A percentile compares a stretch with the other conserved stretches of the same genome.
These are phyloP conservation scores for Coemansia sp. DNA, from an alignment of 192 early-diverging fungal genomes.

Conservation along the genomic window DNA sequence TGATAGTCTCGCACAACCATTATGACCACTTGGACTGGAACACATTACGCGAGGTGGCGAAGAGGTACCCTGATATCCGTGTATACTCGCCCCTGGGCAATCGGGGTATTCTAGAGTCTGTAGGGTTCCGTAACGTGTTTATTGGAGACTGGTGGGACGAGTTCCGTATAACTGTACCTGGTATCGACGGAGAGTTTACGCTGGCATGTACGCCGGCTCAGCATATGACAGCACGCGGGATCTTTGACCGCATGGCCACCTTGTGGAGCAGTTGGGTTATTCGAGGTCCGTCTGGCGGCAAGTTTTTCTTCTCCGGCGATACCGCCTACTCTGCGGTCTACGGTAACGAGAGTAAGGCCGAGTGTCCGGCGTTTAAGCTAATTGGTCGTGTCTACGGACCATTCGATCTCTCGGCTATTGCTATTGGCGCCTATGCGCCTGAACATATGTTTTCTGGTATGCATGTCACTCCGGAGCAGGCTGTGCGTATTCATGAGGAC, in stretches of 20 bases:
- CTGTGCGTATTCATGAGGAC: slow-evolving; percentile 78
- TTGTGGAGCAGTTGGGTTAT: slow-evolving; percentile 82
- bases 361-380: slow-evolving; percentile 83
- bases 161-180: slow-evolving; percentile 16
- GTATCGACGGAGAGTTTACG: slow-evolving; percentile 20
- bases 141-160: slow-evolving; percentile 84
- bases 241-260: slow-evolving; percentile 69
- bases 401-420: slow-evolving; percentile 74
- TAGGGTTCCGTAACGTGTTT: slow-evolving; percentile 59
- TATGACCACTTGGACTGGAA: slow-evolving; percentile 83
- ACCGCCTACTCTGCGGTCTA: slow-evolving; percentile 76
- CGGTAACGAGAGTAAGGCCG: slow-evolving; percentile 57
- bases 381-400: slow-evolving; percentile 75
- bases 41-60: slow-evolving; percentile 61
- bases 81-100: slow-evolving; percentile 84
- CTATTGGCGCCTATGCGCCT: slow-evolving; percentile 85
- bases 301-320: slow-evolving; percentile 61
- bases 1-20: slow-evolving; percentile 85
- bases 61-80: slow-evolving; percentile 46
- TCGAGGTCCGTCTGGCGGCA: slow-evolving; percentile 32
- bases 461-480: slow-evolving; percentile 81
- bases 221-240: slow-evolving; percentile 56
- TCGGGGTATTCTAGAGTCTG: slow-evolving; percentile 60
- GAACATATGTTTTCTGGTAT: slow-evolving; percentile 66
- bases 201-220: slow-evolving; percentile 76